phyloP scores from a whole-genome alignment of 371 early-diverging fungal genomes.

The Globomyces sp. region DNA sequence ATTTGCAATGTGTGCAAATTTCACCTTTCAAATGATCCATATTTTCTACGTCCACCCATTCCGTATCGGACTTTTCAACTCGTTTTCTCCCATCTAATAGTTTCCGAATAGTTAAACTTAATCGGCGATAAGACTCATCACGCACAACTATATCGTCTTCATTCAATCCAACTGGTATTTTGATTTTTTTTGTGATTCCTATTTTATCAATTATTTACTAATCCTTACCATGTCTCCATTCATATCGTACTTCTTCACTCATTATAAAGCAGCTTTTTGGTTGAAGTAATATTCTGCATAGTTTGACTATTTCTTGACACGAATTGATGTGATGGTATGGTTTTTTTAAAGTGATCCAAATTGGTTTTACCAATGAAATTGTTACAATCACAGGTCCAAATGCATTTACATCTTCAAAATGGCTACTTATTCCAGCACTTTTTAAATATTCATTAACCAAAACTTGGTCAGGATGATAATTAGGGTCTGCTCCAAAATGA shows the following conservation, averaged over 20 bases:
- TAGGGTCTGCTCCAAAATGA: constrained; percentile 8
- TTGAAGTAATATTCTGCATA: constrained; percentile 18
- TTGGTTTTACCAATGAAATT: constrained; percentile 23
- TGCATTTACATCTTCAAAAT: constrained; percentile 28
- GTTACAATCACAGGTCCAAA: constrained; percentile 29
- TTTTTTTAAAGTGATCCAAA: constrained; percentile 28
- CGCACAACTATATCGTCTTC: too few species aligned
- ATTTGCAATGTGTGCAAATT: too few species aligned
- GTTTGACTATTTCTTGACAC: background rate
- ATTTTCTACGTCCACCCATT: constrained; percentile 17
- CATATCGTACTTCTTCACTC: constrained; percentile 19
- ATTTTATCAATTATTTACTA: too few species aligned
- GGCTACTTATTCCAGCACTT: constrained; percentile 19
- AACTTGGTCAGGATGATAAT: constrained; percentile 15
- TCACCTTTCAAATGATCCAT: too few species aligned
- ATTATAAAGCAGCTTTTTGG: constrained; percentile 23
- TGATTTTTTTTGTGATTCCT: too few species aligned
- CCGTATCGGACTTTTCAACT: constrained; percentile 8
- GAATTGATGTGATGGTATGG: background rate
- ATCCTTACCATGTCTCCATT: constrained; percentile 26
- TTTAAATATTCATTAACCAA: constrained; percentile 32
- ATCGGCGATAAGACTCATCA: constrained; percentile 9
- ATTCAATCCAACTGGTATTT: too few species aligned
- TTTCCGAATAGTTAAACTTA: constrained; percentile 25
- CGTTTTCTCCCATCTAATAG: constrained; percentile 19